Evolutionary conservation across 805 yeast genomes (phyloP).

Genomic region (Candida suzukii): DNA sequence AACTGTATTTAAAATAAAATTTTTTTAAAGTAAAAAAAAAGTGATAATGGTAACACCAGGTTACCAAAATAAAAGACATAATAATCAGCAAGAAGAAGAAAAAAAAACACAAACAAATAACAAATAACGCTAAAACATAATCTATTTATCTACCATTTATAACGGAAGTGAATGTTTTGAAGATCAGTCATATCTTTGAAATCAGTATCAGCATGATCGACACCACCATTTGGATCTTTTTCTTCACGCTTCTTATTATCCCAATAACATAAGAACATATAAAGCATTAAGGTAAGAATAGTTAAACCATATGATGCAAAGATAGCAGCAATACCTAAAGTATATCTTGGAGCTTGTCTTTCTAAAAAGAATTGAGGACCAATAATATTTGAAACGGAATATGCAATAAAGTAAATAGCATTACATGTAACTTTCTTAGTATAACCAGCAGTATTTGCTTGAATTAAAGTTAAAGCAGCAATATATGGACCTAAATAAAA

Average conservation of each 20-base stretch:
- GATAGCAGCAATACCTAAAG: conserved; percentile 42
- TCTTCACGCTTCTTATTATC: conserved; percentile 16
- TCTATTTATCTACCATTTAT: conserved; percentile 21
- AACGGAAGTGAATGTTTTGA: conserved; percentile 47
- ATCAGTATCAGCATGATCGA: conserved; percentile 30
- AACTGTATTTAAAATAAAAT: too few relatives aligned
- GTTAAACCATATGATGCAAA: conserved; percentile 27
- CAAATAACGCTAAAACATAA: too few relatives aligned
- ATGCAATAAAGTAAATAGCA: conserved; percentile 54
- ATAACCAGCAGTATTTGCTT: conserved; percentile 47
- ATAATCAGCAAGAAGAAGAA: too few relatives aligned
- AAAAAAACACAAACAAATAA: too few relatives aligned
- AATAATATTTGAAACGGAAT: conserved; percentile 60
- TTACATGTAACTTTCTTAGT: conserved; percentile 63
- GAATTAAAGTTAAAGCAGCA: conserved; percentile 26
- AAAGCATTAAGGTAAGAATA: conserved; percentile 19
- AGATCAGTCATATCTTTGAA: conserved; percentile 48
- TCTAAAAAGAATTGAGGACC: conserved; percentile 69
- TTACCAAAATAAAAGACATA: too few relatives aligned
- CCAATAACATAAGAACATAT: conserved; percentile 18
- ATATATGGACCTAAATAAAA: conserved; percentile 21
- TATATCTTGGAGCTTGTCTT: conserved; percentile 51
- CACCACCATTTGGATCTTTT: conserved; percentile 17
- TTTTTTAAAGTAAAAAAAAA: too few relatives aligned
- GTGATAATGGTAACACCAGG: too few relatives aligned